Evolutionary conservation across 352 stramenopile genomes (phyloP), one percentile per base, ranked within the genome.

Genomic region (Hyaloperonospora arabidopsidis): DNA sequence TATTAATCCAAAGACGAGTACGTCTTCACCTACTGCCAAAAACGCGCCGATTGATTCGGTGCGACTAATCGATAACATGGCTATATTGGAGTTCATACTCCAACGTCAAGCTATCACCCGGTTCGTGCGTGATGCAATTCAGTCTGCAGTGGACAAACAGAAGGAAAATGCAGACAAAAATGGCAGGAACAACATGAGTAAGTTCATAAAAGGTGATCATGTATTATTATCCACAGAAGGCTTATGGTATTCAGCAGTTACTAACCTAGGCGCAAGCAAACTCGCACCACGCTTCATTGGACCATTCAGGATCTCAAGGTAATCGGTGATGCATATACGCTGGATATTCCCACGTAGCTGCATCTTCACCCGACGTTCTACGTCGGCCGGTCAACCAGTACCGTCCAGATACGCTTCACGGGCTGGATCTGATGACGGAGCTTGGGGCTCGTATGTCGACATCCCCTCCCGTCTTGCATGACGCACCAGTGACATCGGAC

Each of bases 81-180:
- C 43, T 10, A 21, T 48, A 15, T 29, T 13, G 5, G 43, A 34
- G 14, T 48, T 48, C 8, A 32, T 36, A 10, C 25, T 48, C 5
- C 43, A 36, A 19, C 43, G 41, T 17, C 41, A 47, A 32, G 10
- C 41, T 28, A 28, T 47, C 8, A 47, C 22, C 1, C 18, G 41
- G 1, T 47, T 32, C n/a, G 19, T 47, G 1, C 19, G 10, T 5
- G 41, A 47, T 29, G 18, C 41, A 4, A 17, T 47, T 18, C 18
- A 12, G 1, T 32, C 41, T n/a, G 41, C 17, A 32, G 19, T 29
- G 3, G 41, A 47, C 8, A 32, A 32, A 15, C 41, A 47, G 41
- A 47, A 47, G 1, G 5, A 47, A 5, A 47, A 47, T 29, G 41
- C 41, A 32, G 45, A 41, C 45, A 52, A 40, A 28, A 6, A n/a